Evolutionary conservation across 2,329 filamentous ascomycete species (phyloP), one percentile per base, ranked within the genome.

Genomic region (Teratosphaeria zuluensis): DNA sequence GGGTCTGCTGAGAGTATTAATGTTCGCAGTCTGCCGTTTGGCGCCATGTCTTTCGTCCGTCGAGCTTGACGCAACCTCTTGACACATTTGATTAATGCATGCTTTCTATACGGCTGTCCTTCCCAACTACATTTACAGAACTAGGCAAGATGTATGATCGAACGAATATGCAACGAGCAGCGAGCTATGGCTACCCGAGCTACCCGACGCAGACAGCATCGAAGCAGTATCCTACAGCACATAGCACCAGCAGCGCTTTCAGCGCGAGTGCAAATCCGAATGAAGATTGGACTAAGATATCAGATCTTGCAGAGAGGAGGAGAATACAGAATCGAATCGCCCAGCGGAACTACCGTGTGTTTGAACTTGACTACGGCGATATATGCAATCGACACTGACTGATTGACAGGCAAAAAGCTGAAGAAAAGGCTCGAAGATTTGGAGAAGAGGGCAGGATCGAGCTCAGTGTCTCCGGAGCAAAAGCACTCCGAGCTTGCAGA

Each of bases 271-370:
- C 92, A 68, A 95, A 95, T 74, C 89, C 92, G 58, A 92, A 96
- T 71, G 92, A 97, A 78, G 92, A 97, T 78, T 97, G 92, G 92
- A 96, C 92, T 72, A 95, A 96, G 84, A 96, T 97, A 73, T 95
- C 92, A 59, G 92, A 97, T 75, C 86, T 97, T 61, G 92, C 92
- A 56, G 92, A 97, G 78, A 86, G 94, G 71, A 82, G 92, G 69
- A 84, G 92, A 72, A 96, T 96, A 78, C 92, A 97, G 77, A 97
- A 97, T 78, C 86, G 92, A 67, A 96, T 97, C 81, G 92, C 92
- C 66, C 92, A 97, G 78, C 87, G 92, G 70, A 96, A 96, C 80
- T 96, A 96, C 79, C 91, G 91, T 95, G 80, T 73, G 86, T 82
- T 16, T 21, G 9, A 11, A 24, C 19, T 14, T 4, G 12, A 21